phyloP scores from a whole-genome alignment of 768 basidiomycete genomes.

The Lactarius sanguifluus region DNA sequence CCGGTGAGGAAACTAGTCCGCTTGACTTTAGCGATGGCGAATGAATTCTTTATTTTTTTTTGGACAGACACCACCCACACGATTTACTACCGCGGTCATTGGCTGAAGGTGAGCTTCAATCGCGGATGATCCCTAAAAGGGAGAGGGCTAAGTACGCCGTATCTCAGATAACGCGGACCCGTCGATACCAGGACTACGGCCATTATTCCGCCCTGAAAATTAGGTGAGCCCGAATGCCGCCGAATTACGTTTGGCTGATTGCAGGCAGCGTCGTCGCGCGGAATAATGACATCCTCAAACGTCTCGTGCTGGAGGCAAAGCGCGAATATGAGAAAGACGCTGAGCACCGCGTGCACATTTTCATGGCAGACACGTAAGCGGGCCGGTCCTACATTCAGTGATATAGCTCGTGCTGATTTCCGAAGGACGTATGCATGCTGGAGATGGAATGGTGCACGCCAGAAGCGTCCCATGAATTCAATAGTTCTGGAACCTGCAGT shows the following conservation, averaged over 20 bases:
- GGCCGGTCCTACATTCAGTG: slow-evolving; percentile 26
- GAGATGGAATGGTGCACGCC: slow-evolving; percentile 86
- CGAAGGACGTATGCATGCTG: slow-evolving; percentile 69
- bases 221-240: slow-evolving; percentile 48
- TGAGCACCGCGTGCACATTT: slow-evolving; percentile 87
- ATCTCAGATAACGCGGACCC: slow-evolving; percentile 73
- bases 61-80: slow-evolving; percentile 77
- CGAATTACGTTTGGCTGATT: slow-evolving; percentile 29
- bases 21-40: slow-evolving; percentile 19
- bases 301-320: slow-evolving; percentile 83
- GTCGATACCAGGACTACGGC: slow-evolving; percentile 75
- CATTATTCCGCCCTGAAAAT: slow-evolving; percentile 75
- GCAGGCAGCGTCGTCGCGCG: slow-evolving; percentile 74
- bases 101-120: slow-evolving; percentile 63
- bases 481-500: slow-evolving; percentile 88
- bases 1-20: slow-evolving; percentile 49
- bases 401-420: slow-evolving; percentile 20
- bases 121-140: slow-evolving; percentile 25
- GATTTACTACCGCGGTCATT: slow-evolving; percentile 87
- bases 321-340: slow-evolving; percentile 89
- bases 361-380: slow-evolving; percentile 85
- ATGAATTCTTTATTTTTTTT: slow-evolving; percentile 16
- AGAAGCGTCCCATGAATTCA: slow-evolving; percentile 90
- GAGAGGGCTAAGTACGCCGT: slow-evolving; percentile 5
- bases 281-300: slow-evolving; percentile 85